A percentile compares a stretch with the other conserved stretches of the same genome.
These are phyloP conservation scores for Atkinsonella texensis DNA, from an alignment of 2,329 filamentous ascomycete genomes.

Conservation along the genomic window DNA sequence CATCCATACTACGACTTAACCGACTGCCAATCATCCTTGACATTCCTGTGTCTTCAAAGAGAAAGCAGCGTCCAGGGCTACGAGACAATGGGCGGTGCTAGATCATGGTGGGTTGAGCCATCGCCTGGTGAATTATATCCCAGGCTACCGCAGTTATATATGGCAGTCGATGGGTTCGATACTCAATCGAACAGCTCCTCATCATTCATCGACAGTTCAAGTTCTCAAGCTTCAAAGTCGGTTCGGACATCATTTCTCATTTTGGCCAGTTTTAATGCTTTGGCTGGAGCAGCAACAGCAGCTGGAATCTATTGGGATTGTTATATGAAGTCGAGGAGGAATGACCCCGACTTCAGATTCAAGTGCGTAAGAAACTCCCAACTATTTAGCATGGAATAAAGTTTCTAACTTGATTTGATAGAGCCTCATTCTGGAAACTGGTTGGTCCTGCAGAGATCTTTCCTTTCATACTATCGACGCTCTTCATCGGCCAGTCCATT, in stretches of 20 bases:
- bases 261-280: conserved; percentile 47
- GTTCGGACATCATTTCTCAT: conserved; percentile 50
- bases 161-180: conserved; percentile 13
- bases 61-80: no score
- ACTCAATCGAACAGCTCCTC: conserved; percentile 30
- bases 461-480: conserved; percentile 44
- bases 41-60: neutral
- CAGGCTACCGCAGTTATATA: conserved; percentile 5
- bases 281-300: conserved; percentile 44
- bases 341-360: conserved; percentile 26
- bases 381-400: neutral
- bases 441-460: conserved; percentile 36
- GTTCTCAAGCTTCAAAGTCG: conserved; percentile 41
- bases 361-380: conserved; percentile 20
- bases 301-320: conserved; percentile 45
- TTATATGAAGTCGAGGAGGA: conserved; percentile 33
- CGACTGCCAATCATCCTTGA: neutral
- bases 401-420: conserved; percentile 9
- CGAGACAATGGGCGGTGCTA: conserved; percentile 2
- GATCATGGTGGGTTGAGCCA: conserved; percentile 1
- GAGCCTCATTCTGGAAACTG: conserved; percentile 28
- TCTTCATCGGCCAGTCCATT: conserved; percentile 45
- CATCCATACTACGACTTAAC: neutral
- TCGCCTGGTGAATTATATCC: conserved; percentile 8
- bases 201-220: conserved; percentile 37